Percentiles rank a stretch among this genome's conserved stretches.
phyloP scores from a whole-genome alignment of 495 filamentous ascomycete species.

The Xylaria nigripes region DNA sequence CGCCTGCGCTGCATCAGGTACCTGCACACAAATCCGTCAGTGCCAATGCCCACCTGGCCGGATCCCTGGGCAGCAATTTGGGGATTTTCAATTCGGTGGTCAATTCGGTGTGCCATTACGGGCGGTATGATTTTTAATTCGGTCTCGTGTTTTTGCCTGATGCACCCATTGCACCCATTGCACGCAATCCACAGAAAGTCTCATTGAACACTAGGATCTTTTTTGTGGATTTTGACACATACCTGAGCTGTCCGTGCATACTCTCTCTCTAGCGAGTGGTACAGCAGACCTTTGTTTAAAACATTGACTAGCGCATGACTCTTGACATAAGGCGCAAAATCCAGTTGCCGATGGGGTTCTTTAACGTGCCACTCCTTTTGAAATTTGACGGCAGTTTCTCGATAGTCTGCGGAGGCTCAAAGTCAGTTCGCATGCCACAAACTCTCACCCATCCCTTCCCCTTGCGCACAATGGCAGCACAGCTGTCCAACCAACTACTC shows the following conservation, averaged over 20 bases:
- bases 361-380: slow-evolving; percentile 71
- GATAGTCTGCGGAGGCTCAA: slow-evolving; percentile 43
- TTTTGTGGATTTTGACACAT: slow-evolving; percentile 24
- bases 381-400: slow-evolving; percentile 69
- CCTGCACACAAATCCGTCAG: slow-evolving; percentile 40
- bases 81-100: slow-evolving; percentile 15
- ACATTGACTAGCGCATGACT: slow-evolving; percentile 66
- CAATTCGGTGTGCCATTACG: slow-evolving; percentile 19
- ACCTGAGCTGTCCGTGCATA: slow-evolving; percentile 50
- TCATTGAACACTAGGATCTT: slow-evolving; percentile 3
- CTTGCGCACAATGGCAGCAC: slow-evolving; percentile 9
- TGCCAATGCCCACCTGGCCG: slow-evolving; percentile 33
- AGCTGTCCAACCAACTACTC: slow-evolving; percentile 5
- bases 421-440: slow-evolving; percentile 24
- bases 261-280: slow-evolving; percentile 55
- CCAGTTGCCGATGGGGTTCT: slow-evolving; percentile 60
- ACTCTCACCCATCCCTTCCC: neutral
- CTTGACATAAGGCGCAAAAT: slow-evolving; percentile 68
- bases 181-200: slow-evolving; percentile 16
- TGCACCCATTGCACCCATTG: slow-evolving; percentile 7
- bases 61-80: slow-evolving; percentile 18
- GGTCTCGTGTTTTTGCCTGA: slow-evolving; percentile 14
- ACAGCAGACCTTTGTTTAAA: slow-evolving; percentile 70
- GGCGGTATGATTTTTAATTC: slow-evolving; percentile 9
- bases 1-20: slow-evolving; percentile 30